Evolutionary conservation across 768 basidiomycete genomes (phyloP), one percentile per base, ranked within the genome.

Genomic region (Lepiota brunneoincarnata): DNA sequence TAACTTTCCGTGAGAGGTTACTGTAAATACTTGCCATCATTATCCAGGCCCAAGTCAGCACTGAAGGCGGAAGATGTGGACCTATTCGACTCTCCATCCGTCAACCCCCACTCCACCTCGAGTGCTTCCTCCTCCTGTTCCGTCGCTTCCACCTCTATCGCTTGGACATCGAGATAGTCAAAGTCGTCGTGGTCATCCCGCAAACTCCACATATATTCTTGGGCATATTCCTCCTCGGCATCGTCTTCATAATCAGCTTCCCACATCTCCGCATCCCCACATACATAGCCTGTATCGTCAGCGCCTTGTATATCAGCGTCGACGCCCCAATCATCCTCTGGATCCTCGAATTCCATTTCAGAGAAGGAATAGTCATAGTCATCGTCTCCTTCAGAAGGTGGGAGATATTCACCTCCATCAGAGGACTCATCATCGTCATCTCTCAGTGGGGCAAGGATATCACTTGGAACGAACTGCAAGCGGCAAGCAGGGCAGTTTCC

Each of bases 401-500:
- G 85, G 18, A 86, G 64, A 59, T 86, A 87, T 66, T 87, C 86
- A 10, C 79, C 82, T 15, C 79, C 86, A 63, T 87, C 85, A 12
- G 80, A 83, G 3, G 81, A 85, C 61, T 85, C 87, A 63, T 79
- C 75, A 59, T 86, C 86, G 10, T 47, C 43, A 12, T 15, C 45
- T 6, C 35, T 34, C 20, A 24, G 78, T 79, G 1, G 76, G 71
- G 1, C 71, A 71, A 1, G 77, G 76, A 42, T 34, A 3, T 65
- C 68, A 36, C 86, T 74, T 48, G 82, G 77, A 36, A 84, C 68
- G 66, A 88, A 87, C 5, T 70, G 65, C 54, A 81, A 70, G 26
- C 87, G 72, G 64, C 87, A 89, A 3, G 84, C 79, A 14, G 87
- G 87, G 59, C 87, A 89, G 59, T 73, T 87, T 12, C 86, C 86